phyloP scores from a whole-genome alignment of 2,329 filamentous ascomycete genomes.

The Huntiella bhutanensis region DNA sequence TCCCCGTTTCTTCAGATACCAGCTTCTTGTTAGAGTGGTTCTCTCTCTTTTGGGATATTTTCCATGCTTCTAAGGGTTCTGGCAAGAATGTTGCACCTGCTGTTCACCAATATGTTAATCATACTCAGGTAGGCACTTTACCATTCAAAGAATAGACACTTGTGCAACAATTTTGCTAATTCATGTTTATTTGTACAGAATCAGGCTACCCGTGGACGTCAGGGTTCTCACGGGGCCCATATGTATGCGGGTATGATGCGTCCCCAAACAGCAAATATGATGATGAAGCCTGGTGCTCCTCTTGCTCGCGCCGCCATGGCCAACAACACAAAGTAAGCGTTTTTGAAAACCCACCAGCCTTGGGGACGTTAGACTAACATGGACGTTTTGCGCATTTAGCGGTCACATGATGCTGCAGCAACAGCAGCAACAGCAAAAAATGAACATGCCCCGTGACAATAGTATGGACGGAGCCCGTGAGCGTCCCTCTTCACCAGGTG shows the following conservation, averaged over 20 bases:
- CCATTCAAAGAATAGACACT: conserved; percentile 7
- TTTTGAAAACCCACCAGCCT: no score
- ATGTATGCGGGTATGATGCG: conserved; percentile 47
- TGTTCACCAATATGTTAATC: conserved; percentile 57
- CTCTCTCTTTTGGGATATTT: conserved; percentile 93
- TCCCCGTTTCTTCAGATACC: conserved; percentile 40
- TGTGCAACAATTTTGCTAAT: conserved; percentile 11
- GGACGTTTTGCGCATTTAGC: not conserved
- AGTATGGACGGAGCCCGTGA: conserved; percentile 71
- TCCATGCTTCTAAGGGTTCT: conserved; percentile 49
- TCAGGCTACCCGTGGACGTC: conserved; percentile 47
- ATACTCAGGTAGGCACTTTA: conserved; percentile 50
- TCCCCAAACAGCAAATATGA: conserved; percentile 42
- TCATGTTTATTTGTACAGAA: conserved; percentile 23
- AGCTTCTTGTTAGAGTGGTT: conserved; percentile 98
- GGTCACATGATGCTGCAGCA: conserved; percentile 11
- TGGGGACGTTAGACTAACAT: no score
- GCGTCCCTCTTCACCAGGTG: conserved; percentile 63
- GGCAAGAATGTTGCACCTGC: conserved; percentile 43
- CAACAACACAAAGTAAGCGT: conserved; percentile 42
- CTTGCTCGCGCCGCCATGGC: conserved; percentile 60
- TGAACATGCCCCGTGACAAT: conserved; percentile 73
- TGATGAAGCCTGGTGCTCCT: conserved; percentile 39
- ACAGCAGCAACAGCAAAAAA: conserved; percentile 41
- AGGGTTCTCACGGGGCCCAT: conserved; percentile 47